phyloP scores from a whole-genome alignment of 495 filamentous ascomycete species.

The Aspergillus nanangensis region DNA sequence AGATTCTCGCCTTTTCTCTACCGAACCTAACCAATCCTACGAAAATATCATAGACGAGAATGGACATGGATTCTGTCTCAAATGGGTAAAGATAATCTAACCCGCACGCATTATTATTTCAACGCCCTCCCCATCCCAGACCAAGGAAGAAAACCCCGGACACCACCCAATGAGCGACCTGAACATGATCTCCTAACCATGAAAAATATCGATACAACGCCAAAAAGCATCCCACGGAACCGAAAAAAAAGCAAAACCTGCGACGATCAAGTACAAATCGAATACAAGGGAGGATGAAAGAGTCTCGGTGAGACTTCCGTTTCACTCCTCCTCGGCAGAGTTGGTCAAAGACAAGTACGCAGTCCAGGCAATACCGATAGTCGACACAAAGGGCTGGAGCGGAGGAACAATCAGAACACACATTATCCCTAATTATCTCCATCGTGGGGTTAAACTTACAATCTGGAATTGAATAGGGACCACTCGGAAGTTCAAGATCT shows the following conservation, averaged over 20 bases:
- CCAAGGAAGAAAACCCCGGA: neutral
- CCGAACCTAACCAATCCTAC: too few species aligned
- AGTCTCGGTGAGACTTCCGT: neutral
- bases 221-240: neutral
- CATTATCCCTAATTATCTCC: neutral
- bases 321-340: slow-evolving; percentile 64
- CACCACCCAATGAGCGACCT: neutral
- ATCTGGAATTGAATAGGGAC: slow-evolving; percentile 96
- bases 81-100: neutral
- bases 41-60: too few species aligned
- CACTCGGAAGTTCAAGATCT: slow-evolving; percentile 93
- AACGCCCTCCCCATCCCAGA: too few species aligned
- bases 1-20: neutral
- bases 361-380: slow-evolving; percentile 98
- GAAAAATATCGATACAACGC: too few species aligned
- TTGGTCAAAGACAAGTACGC: slow-evolving; percentile 95
- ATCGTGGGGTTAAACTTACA: slow-evolving; percentile 58
- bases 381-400: slow-evolving; percentile 93
- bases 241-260: neutral
- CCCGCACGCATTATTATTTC: neutral
- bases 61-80: neutral
- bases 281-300: neutral
- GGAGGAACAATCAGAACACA: slow-evolving; percentile 4
- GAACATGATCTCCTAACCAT: too few species aligned
- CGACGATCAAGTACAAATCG: neutral